These are phyloP conservation scores for Citrus sinensis DNA, from an alignment of 345 rosid species.

Conservation along the genomic window DNA sequence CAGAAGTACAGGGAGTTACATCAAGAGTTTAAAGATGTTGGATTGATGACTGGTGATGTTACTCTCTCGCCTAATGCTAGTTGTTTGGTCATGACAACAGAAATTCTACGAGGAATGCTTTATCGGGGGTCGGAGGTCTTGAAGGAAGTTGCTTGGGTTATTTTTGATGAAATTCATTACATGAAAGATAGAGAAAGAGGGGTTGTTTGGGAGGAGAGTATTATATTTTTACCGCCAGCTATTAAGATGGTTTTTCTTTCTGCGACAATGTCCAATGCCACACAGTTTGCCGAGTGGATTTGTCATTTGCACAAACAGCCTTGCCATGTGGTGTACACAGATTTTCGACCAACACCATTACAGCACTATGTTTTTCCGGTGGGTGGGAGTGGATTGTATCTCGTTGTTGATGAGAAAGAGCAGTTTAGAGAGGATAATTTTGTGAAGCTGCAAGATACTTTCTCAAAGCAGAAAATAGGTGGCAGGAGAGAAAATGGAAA, in stretches of 20 bases:
- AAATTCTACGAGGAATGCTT: constrained; percentile 96
- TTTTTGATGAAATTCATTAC: constrained; percentile 96
- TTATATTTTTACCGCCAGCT: constrained; percentile 87
- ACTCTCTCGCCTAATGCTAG: constrained; percentile 95
- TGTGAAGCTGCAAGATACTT: constrained; percentile 81
- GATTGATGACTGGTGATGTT: constrained; percentile 99
- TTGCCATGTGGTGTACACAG: constrained; percentile 96
- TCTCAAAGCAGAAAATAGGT: constrained; percentile 59
- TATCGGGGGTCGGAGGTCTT: constrained; percentile 89
- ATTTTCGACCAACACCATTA: constrained; percentile 95
- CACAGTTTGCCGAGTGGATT: constrained; percentile 97
- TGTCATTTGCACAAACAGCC: constrained; percentile 94
- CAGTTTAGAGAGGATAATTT: constrained; percentile 92
- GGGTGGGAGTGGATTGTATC: constrained; percentile 90
- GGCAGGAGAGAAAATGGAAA: constrained; percentile 65
- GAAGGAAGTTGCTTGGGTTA: constrained; percentile 98
- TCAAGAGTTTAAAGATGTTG: constrained; percentile 91
- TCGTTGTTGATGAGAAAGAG: constrained; percentile 95
- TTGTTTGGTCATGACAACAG: constrained; percentile 96
- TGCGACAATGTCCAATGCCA: constrained; percentile 98
- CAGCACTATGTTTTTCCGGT: constrained; percentile 96
- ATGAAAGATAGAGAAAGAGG: constrained; percentile 99
- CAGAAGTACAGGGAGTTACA: constrained; percentile 95
- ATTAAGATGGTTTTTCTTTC: constrained; percentile 99
- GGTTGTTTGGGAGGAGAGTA: constrained; percentile 99